Base-by-base conservation (phyloP, 768 basidiomycete genomes). In the Tylopilus vinaceipallidus region DNA sequence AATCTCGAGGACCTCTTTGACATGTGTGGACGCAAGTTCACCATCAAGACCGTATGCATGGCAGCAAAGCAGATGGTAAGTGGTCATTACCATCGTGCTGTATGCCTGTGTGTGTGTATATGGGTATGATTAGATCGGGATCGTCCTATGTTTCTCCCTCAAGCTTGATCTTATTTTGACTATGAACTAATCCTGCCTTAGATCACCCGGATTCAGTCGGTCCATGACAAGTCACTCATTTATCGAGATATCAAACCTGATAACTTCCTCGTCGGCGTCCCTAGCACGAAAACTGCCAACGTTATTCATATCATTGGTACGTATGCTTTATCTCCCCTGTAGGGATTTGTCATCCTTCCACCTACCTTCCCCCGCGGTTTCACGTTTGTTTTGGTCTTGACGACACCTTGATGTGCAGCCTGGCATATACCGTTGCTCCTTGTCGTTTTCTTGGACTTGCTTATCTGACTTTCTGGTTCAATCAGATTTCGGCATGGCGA, bases 191-290 rank as follows among this genome's bases (percentile, higher is more conserved):
- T 45, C n/a, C 23, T 45, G 20, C 38, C 40, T 20, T 67, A 98
- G 95, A 82, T 99, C 53, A 87, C 94, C 40, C 91, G 95, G 51
- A 93, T 98, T 4, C 95, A 99, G 71, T 86, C 92, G 11, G 90
- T 99, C 54, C 95, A 99, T 70, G 95, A 98, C 68, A 98, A 98
- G 76, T 97, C 92, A 53, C 79, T 98, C 64, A 98, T 98, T 62
- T 98, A 95, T 72, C 88, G 95, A 57, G 97, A 98, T 68, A 98
- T 99, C 77, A 98, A 98, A 65, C 95, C 95, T 30, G 95, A 99
- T 72, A 98, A 98, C 73, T 99, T 99, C 72, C 77, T 99, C 56
- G 91, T 99, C 67, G 97, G 95, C 51, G 91, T 95, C 12, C 87
- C 94, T 19, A 82, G 82, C 17, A 94, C 88, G 29, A 97, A 94